phyloP scores from a whole-genome alignment of 2,329 filamentous ascomycete species.

The Stachybotrys echinatus region DNA sequence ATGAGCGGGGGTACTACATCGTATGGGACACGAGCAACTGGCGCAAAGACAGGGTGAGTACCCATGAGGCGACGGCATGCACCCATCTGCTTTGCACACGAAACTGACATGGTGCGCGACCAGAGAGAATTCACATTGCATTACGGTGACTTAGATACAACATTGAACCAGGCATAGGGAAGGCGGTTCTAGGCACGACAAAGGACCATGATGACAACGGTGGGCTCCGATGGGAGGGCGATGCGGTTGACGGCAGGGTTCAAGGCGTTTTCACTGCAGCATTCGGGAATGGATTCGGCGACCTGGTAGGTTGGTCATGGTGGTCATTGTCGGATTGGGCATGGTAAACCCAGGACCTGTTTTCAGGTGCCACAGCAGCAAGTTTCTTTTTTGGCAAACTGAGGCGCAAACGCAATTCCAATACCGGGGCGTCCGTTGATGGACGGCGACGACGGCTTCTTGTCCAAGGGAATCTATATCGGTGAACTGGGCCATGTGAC shows the following conservation, averaged over 20 bases:
- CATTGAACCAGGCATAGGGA: constrained; percentile 25
- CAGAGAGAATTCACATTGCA: constrained; percentile 57
- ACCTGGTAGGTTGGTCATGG: not conserved
- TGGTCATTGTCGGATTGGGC: not conserved
- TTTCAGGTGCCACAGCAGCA: not conserved
- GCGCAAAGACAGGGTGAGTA: constrained; percentile 57
- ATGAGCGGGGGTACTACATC: constrained; percentile 62
- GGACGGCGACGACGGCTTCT: not conserved
- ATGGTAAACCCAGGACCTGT: not conserved
- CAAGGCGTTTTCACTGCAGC: not conserved
- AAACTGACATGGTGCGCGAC: constrained; percentile 3
- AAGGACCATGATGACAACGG: not conserved
- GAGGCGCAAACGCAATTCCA: not conserved
- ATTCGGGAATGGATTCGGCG: not conserved
- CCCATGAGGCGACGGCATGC: constrained; percentile 9
- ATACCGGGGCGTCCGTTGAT: not conserved
- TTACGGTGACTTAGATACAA: constrained; percentile 57
- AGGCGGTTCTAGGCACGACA: not conserved
- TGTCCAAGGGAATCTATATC: not conserved
- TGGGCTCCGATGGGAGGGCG: not conserved
- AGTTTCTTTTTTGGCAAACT: not conserved
- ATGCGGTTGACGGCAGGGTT: not conserved
- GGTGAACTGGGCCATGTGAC: too few species aligned
- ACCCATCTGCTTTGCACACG: not conserved
- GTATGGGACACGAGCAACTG: constrained; percentile 60